Conservation (phyloP, 2,329 filamentous ascomycete genomes). For the Microcyclospora tardicrescens region DNA sequence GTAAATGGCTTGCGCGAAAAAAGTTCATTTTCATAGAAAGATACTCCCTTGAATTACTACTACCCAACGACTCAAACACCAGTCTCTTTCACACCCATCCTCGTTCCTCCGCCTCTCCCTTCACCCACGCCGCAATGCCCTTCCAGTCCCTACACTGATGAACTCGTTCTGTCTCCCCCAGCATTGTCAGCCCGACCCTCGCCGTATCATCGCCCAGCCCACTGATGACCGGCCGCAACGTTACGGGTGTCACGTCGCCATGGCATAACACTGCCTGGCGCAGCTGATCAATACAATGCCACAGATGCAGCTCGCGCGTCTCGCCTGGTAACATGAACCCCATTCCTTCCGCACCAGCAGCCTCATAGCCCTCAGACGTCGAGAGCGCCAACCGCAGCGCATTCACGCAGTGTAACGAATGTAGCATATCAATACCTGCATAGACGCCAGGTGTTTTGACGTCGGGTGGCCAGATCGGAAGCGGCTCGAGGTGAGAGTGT, state of each 20-base stretch:
- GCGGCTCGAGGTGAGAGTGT: not conserved
- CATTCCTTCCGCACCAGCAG: not conserved
- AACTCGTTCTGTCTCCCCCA: constrained; percentile 7
- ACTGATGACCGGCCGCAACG: constrained; percentile 3
- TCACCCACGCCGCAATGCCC: constrained; percentile 2
- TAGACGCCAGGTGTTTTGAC: constrained; percentile 2
- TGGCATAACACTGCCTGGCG: constrained; percentile 7
- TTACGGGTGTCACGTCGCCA: constrained; percentile 6
- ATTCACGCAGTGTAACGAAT: constrained; percentile 6
- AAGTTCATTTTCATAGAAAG: no score
- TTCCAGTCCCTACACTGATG: constrained; percentile 6
- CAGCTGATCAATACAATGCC: constrained; percentile 8
- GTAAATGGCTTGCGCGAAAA: no score
- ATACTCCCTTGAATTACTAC: no score
- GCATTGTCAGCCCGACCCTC: not conserved
- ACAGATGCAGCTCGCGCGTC: constrained; percentile 3
- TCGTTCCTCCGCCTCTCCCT: not conserved
- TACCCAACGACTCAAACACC: no score
- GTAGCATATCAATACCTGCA: constrained; percentile 6
- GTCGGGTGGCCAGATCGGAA: not conserved
- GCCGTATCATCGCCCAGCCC: not conserved
- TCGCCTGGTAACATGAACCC: not conserved
- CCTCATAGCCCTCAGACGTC: constrained; percentile 2
- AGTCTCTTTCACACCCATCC: not conserved
- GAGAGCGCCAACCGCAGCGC: constrained; percentile 3